phyloP scores from a whole-genome alignment of 805 yeast genomes.

The Ogataea populi-albae region DNA sequence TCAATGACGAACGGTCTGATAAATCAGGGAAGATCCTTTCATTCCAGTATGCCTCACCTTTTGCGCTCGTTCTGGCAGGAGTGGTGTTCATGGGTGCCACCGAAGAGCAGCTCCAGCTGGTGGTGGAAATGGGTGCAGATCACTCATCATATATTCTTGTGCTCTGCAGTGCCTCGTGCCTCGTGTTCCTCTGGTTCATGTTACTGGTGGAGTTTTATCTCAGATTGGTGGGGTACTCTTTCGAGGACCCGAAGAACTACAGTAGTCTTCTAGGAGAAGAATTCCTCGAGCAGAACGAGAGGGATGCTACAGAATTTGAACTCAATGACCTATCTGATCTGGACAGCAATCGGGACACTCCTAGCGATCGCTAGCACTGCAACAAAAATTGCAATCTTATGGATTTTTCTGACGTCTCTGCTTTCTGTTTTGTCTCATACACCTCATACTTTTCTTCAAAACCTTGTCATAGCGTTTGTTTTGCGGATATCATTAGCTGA shows the following conservation, averaged over 20 bases:
- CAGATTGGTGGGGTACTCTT: constrained; percentile 34
- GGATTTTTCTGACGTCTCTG: not conserved
- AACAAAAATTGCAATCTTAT: constrained; percentile 1
- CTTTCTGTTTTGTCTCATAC: too few relatives aligned
- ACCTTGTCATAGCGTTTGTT: too few relatives aligned
- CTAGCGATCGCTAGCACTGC: constrained; percentile 11
- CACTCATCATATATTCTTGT: constrained; percentile 79
- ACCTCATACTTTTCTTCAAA: too few relatives aligned
- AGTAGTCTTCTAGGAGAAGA: constrained; percentile 11
- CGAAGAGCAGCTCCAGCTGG: constrained; percentile 78
- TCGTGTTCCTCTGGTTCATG: constrained; percentile 65
- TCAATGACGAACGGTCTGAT: constrained; percentile 52
- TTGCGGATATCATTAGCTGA: too few relatives aligned
- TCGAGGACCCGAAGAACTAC: constrained; percentile 15
- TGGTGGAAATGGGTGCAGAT: constrained; percentile 74
- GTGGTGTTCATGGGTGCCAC: constrained; percentile 87
- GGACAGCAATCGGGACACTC: constrained; percentile 20
- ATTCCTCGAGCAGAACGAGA: constrained; percentile 4
- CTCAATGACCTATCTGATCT: constrained; percentile 27
- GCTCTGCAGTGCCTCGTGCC: constrained; percentile 67
- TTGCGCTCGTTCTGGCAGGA: constrained; percentile 76
- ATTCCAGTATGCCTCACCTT: constrained; percentile 86
- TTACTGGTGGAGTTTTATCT: constrained; percentile 59
- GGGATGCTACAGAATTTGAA: constrained; percentile 21
- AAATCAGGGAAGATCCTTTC: constrained; percentile 49